Evolutionary conservation across 2,329 filamentous ascomycete species (phyloP).

Genomic region (Fusarium neocosmosporiellum): DNA sequence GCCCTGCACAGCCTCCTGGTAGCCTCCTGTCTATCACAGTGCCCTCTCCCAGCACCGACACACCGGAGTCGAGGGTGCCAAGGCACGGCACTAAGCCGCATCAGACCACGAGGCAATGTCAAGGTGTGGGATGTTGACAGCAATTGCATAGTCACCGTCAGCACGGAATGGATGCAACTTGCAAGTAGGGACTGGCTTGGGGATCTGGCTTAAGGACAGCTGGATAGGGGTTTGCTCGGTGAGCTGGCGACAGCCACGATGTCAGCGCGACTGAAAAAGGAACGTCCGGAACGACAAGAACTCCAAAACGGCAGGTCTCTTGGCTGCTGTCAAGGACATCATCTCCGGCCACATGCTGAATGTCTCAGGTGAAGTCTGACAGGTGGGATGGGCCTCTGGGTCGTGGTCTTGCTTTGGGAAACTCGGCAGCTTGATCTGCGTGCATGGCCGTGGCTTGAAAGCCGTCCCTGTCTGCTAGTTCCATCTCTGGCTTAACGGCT

Average conservation of each 20-base stretch:
- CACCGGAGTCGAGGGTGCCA: constrained; percentile 16
- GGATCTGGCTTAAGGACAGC: constrained; percentile 13
- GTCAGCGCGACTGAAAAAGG: constrained; percentile 10
- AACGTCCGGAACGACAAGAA: constrained; percentile 5
- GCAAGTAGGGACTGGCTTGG: constrained; percentile 8
- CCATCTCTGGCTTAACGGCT: constrained; percentile 30
- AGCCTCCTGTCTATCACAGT: constrained; percentile 13
- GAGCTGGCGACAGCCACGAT: constrained; percentile 13
- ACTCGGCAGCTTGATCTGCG: constrained; percentile 31
- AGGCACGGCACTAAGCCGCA: constrained; percentile 6
- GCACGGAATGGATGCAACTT: constrained; percentile 5
- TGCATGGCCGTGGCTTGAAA: constrained; percentile 34
- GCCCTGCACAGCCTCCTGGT: constrained; percentile 5
- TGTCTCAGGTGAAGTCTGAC: constrained; percentile 39
- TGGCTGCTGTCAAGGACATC: constrained; percentile 24
- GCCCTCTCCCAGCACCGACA: constrained; percentile 15
- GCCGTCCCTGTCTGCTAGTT: constrained; percentile 16
- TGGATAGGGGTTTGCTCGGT: constrained; percentile 21
- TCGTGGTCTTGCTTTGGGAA: background rate
- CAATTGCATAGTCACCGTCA: background rate
- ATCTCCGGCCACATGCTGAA: constrained; percentile 24
- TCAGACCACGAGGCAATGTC: constrained; percentile 2
- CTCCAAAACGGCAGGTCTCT: constrained; percentile 11
- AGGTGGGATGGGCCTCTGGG: constrained; percentile 17
- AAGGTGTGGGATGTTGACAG: background rate